Base-by-base conservation (phyloP, 148 eudicot genomes). In the Dysphania ambrosioides region DNA sequence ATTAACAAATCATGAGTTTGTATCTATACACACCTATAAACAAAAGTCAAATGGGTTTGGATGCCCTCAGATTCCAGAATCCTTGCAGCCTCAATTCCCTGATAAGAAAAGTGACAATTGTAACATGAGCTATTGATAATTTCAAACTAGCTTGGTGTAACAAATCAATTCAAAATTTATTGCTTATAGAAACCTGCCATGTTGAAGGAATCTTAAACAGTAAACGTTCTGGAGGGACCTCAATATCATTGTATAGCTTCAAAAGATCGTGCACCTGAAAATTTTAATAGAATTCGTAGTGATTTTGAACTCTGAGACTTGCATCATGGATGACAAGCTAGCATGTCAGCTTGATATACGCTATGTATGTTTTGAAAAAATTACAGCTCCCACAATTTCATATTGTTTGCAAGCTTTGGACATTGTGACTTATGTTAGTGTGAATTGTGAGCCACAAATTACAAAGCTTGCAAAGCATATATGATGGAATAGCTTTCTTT, bases 1-100 rank as follows among this genome's bases (percentile, higher is more conserved):
- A 44, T 64, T 32, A 65, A n/a, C n/a, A 47, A 31, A 41, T 12
- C 26, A 51, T 19, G 11, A 36, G 56, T 24, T 13, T 15, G 12
- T 78, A 67, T 30, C 21, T 35, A 62, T 60, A 60, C 77, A 70
- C 79, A 81, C 98, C 98, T 92, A 84, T 94, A 94, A 73, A 92
- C 97, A 76, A 90, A 92, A 47, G 98, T 94, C 78, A 94, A 68
- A 77, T 94, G 98, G 69, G 97, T 94, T 80, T 90, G 98, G 82
- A 94, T 88, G 75, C 98, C 98, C 82, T 94, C 96, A 42, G 93
- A 87, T 81, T 94, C 98, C 86, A 94, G 80, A 77, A 94, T 80
- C 81, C 90, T 88, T 70, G 97, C 89, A 80, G 98, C 98, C 85
- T 91, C 98, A 71, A 94, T 94, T 66, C 98, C 98, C 98, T 94